Evolutionary conservation across 2,329 filamentous ascomycete species (phyloP).

Genomic region (Trichoderma gracile): DNA sequence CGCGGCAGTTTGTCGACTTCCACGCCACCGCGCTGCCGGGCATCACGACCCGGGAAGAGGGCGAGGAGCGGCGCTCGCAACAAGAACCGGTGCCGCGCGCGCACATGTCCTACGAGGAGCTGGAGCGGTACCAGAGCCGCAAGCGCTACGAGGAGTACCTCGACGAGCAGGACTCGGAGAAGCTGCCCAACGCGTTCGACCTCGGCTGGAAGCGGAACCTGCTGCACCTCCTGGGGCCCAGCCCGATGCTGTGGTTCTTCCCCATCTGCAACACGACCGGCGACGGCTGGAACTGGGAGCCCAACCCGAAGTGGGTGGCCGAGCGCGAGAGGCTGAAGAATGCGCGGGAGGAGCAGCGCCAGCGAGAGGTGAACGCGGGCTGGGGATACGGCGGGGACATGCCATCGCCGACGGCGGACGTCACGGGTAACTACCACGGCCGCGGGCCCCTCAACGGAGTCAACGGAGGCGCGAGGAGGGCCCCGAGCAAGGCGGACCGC

Average conservation of each 20-base stretch:
- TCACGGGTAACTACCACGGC: constrained; percentile 32
- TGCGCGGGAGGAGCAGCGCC: constrained; percentile 61
- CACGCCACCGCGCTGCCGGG: constrained; percentile 80
- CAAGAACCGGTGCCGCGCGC: constrained; percentile 33
- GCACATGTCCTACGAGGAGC: constrained; percentile 55
- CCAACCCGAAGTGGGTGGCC: constrained; percentile 74
- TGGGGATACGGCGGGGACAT: constrained; percentile 55
- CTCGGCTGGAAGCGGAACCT: constrained; percentile 82
- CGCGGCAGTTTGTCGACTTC: constrained; percentile 75
- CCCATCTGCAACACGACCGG: constrained; percentile 84
- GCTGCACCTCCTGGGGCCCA: constrained; percentile 75
- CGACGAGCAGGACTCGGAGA: constrained; percentile 83
- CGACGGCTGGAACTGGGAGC: constrained; percentile 93
- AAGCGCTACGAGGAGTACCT: constrained; percentile 71
- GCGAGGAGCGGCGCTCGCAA: constrained; percentile 57
- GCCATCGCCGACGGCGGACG: constrained; percentile 20
- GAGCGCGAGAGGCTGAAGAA: constrained; percentile 63
- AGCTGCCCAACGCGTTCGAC: constrained; percentile 91
- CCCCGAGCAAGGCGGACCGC: constrained; percentile 59
- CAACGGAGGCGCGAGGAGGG: constrained; percentile 39
- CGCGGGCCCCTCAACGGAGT: constrained; percentile 25
- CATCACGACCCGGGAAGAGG: constrained; percentile 78
- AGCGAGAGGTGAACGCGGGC: constrained; percentile 65
- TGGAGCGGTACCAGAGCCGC: constrained; percentile 56
- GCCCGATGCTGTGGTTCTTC: constrained; percentile 71